phyloP scores from a whole-genome alignment of 805 yeast species.

The Lachancea mirantina region DNA sequence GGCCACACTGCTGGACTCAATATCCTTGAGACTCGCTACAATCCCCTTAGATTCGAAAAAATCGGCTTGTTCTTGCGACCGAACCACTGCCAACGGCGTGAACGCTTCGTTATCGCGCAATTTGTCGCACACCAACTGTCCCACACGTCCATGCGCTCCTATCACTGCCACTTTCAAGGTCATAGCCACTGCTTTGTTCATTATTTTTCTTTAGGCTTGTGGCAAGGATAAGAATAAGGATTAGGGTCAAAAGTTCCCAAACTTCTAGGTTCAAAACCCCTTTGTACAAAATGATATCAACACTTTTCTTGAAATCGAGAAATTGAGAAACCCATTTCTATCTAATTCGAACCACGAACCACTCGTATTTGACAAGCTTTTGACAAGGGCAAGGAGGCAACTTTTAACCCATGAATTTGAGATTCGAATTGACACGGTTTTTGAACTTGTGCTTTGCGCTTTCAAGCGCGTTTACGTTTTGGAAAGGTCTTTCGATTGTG shows the following conservation, averaged over 20 bases:
- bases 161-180: conserved; percentile 37
- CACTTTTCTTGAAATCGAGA: too few species aligned
- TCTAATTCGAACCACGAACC: too few species aligned
- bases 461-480: conserved; percentile 83
- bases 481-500: conserved; percentile 73
- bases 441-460: conserved; percentile 71
- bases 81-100: conserved; percentile 39
- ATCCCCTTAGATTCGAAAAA: conserved; percentile 34
- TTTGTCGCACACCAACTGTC: conserved; percentile 37
- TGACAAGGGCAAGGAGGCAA: too few species aligned
- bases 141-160: conserved; percentile 63
- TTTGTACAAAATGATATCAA: too few species aligned
- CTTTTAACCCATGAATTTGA: conserved; percentile 62
- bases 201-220: too few species aligned
- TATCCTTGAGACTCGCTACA: conserved; percentile 33
- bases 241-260: too few species aligned
- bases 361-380: too few species aligned
- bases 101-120: conserved; percentile 24
- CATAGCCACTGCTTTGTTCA: conserved; percentile 5
- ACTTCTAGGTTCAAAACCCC: too few species aligned
- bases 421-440: conserved; percentile 56
- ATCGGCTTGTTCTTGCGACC: conserved; percentile 40
- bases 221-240: too few species aligned
- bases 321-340: too few species aligned
- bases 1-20: conserved; percentile 32